Percentiles rank a stretch among this genome's conserved stretches.
Evolutionary conservation across 257 asterid species (phyloP).

Genomic region (Solanum dulcamara): DNA sequence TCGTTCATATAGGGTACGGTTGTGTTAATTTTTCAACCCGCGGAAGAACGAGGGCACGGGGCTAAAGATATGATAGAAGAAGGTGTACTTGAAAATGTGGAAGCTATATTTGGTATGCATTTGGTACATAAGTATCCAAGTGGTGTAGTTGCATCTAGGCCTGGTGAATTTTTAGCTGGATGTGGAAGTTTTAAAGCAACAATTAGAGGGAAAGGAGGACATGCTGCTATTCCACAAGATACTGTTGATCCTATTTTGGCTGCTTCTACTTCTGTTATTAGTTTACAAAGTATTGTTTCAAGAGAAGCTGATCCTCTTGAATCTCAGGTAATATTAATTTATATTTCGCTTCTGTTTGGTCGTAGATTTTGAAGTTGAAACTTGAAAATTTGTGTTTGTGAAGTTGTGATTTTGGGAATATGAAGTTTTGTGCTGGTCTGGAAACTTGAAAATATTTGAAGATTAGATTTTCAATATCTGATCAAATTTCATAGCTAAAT

Average conservation of each 20-base stretch:
- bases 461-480: not conserved
- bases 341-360: not conserved
- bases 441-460: not conserved
- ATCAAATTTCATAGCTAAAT: not conserved
- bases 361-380: not conserved
- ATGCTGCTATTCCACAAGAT: conserved; percentile 19
- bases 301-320: conserved; percentile 50
- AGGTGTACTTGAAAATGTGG: conserved; percentile 31
- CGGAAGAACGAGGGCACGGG: conserved; percentile 41
- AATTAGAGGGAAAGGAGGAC: conserved; percentile 27
- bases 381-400: too few relatives aligned
- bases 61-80: conserved; percentile 37
- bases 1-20: conserved; percentile 24
- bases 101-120: conserved; percentile 38
- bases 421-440: not conserved
- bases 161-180: conserved; percentile 43
- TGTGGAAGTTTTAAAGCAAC: conserved; percentile 41
- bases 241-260: conserved; percentile 43
- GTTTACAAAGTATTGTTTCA: conserved; percentile 43
- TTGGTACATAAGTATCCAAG: conserved; percentile 7
- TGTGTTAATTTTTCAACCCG: conserved; percentile 49
- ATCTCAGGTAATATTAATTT: conserved; percentile 20
- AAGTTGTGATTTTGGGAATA: not conserved
- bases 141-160: conserved; percentile 32
- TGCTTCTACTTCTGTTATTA: conserved; percentile 32